These are phyloP conservation scores for Jasminum sambac DNA, from an alignment of 257 asterid genomes.

Conservation along the genomic window DNA sequence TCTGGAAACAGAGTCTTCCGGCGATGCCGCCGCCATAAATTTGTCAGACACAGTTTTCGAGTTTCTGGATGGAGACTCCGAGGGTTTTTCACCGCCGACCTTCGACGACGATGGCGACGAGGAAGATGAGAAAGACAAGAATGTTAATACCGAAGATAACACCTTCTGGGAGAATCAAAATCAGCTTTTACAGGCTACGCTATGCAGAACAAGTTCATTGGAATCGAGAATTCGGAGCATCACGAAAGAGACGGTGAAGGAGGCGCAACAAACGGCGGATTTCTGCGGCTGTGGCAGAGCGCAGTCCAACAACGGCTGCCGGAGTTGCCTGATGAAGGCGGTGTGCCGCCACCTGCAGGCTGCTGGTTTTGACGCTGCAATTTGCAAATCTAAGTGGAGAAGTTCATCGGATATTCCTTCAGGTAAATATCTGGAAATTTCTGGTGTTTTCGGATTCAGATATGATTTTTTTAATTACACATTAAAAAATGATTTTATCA, in stretches of 20 bases:
- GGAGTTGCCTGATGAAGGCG: slow-evolving; percentile 68
- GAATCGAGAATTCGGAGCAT: slow-evolving; percentile 64
- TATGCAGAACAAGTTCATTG: slow-evolving; percentile 68
- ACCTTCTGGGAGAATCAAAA: slow-evolving; percentile 72
- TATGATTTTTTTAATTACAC: too few species aligned
- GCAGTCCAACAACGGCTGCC: slow-evolving; percentile 43
- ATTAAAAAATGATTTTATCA: too few species aligned
- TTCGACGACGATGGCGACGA: slow-evolving; percentile 38
- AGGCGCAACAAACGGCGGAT: slow-evolving; percentile 34
- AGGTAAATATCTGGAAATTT: slow-evolving; percentile 61
- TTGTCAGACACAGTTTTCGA: slow-evolving; percentile 76
- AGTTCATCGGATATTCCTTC: slow-evolving; percentile 73
- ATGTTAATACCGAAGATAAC: slow-evolving; percentile 29
- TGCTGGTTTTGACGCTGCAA: slow-evolving; percentile 65
- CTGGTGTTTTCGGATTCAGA: too few species aligned
- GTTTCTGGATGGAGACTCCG: slow-evolving; percentile 58
- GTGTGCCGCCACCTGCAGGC: slow-evolving; percentile 62
- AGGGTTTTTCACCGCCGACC: slow-evolving; percentile 44
- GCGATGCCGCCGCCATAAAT: slow-evolving; percentile 46
- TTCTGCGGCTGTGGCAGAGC: slow-evolving; percentile 48
- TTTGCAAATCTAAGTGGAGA: slow-evolving; percentile 93
- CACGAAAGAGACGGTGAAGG: slow-evolving; percentile 59
- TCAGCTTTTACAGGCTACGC: slow-evolving; percentile 58
- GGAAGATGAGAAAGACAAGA: slow-evolving; percentile 30
- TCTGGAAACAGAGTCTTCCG: slow-evolving; percentile 48